Conservation (phyloP, 1,284 basidiomycete genomes). For the Melampsora larici-populina region DNA sequence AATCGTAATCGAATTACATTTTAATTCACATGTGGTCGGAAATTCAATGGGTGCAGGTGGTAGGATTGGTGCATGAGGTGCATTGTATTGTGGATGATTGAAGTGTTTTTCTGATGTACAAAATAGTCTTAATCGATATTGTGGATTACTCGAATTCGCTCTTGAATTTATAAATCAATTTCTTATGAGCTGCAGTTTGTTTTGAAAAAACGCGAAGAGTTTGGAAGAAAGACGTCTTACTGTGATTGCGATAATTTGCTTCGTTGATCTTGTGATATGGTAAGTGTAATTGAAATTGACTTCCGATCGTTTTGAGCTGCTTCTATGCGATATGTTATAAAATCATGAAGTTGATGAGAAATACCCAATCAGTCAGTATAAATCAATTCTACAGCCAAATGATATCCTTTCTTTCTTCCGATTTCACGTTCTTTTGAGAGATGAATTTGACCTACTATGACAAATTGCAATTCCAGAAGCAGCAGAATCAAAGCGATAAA, state of each 20-base stretch:
- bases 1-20: slow-evolving; percentile 69
- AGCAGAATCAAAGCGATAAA: slow-evolving; percentile 35
- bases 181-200: slow-evolving; percentile 33
- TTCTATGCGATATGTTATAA: slow-evolving; percentile 57
- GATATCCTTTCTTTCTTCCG: too few species aligned
- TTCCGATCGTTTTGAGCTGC: slow-evolving; percentile 70
- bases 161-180: not conserved
- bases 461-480: slow-evolving; percentile 26
- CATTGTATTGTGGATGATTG: slow-evolving; percentile 60
- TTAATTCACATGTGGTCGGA: slow-evolving; percentile 83
- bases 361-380: too few species aligned
- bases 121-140: slow-evolving; percentile 79
- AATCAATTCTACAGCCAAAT: too few species aligned
- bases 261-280: slow-evolving; percentile 64
- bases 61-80: slow-evolving; percentile 57
- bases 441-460: slow-evolving; percentile 12
- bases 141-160: slow-evolving; percentile 58
- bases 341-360: not conserved
- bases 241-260: slow-evolving; percentile 58
- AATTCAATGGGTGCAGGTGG: slow-evolving; percentile 69
- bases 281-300: slow-evolving; percentile 63
- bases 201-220: not conserved
- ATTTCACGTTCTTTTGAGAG: not conserved
- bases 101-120: slow-evolving; percentile 70
- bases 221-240: slow-evolving; percentile 35